Evolutionary conservation across 2,329 filamentous ascomycete species (phyloP).

Genomic region (Trichoderma koningiopsis): DNA sequence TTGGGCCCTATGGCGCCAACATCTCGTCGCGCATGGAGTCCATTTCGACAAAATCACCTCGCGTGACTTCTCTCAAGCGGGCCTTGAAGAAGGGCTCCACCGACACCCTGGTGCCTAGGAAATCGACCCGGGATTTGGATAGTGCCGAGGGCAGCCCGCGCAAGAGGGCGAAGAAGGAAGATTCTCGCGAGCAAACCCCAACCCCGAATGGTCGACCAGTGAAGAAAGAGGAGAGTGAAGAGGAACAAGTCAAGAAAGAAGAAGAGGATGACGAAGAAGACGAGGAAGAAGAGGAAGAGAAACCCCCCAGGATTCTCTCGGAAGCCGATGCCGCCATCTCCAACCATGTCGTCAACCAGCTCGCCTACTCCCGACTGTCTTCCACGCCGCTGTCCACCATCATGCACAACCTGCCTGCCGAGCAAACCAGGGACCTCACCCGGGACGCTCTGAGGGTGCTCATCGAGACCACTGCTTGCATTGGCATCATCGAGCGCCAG

Average conservation of each 20-base stretch:
- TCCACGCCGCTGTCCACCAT: constrained; percentile 90
- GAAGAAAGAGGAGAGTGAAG: not conserved
- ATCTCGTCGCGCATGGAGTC: constrained; percentile 80
- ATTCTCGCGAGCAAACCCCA: not conserved
- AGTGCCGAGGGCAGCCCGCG: constrained; percentile 23
- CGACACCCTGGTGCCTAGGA: constrained; percentile 30
- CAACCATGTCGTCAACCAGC: constrained; percentile 92
- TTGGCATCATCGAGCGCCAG: constrained; percentile 85
- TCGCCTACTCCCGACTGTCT: constrained; percentile 90
- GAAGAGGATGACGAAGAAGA: constrained; percentile 19
- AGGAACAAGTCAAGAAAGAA: not conserved
- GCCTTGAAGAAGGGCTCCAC: constrained; percentile 29
- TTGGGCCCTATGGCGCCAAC: constrained; percentile 86
- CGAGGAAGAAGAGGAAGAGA: constrained; percentile 22
- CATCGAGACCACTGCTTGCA: constrained; percentile 73
- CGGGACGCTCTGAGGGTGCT: constrained; percentile 68
- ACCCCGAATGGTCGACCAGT: not conserved
- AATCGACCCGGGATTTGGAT: constrained; percentile 28
- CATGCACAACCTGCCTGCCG: constrained; percentile 77
- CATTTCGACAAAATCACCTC: constrained; percentile 70
- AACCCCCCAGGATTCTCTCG: not conserved
- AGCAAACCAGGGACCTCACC: constrained; percentile 57
- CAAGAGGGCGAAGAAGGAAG: constrained; percentile 12
- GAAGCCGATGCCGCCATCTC: constrained; percentile 53
- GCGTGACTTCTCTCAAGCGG: constrained; percentile 38